Percentiles rank a stretch among this genome's conserved stretches.
phyloP scores from a whole-genome alignment of 805 yeast species.

The Zygosaccharomyces siamensis region DNA sequence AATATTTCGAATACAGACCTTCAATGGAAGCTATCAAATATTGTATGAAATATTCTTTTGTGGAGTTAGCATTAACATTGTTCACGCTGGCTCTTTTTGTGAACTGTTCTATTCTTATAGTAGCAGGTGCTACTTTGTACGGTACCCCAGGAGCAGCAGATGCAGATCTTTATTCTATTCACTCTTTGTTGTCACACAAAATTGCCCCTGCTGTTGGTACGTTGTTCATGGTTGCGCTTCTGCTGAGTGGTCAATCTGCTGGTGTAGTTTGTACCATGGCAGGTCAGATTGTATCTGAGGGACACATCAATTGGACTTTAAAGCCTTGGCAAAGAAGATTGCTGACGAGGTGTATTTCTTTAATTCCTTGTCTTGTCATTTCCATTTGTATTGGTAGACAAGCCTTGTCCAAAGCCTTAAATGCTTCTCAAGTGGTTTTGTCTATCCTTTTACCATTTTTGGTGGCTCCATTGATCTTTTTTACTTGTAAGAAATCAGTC shows the following conservation, averaged over 20 bases:
- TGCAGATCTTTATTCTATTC: slow-evolving; percentile 80
- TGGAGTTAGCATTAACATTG: slow-evolving; percentile 65
- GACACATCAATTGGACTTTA: slow-evolving; percentile 76
- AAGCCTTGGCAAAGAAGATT: slow-evolving; percentile 78
- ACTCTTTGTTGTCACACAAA: slow-evolving; percentile 52
- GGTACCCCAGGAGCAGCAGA: slow-evolving; percentile 64
- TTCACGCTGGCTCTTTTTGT: slow-evolving; percentile 81
- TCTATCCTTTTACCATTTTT: slow-evolving; percentile 79
- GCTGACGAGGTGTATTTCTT: slow-evolving; percentile 70
- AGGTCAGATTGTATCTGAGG: slow-evolving; percentile 90
- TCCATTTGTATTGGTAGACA: slow-evolving; percentile 65
- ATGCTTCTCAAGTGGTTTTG: slow-evolving; percentile 80
- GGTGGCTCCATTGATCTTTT: slow-evolving; percentile 78
- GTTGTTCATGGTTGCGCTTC: slow-evolving; percentile 75
- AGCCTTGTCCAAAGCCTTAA: slow-evolving; percentile 69
- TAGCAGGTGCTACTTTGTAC: slow-evolving; percentile 74
- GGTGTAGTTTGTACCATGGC: slow-evolving; percentile 92
- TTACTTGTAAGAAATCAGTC: slow-evolving; percentile 63
- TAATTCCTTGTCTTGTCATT: slow-evolving; percentile 74
- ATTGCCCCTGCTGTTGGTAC: slow-evolving; percentile 78
- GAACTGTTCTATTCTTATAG: slow-evolving; percentile 75
- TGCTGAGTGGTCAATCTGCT: slow-evolving; percentile 84
- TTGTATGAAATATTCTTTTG: slow-evolving; percentile 65
- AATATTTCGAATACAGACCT: slow-evolving; percentile 56
- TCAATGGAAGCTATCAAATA: slow-evolving; percentile 66